Evolutionary conservation across 106 monocot species (phyloP).

Genomic region (Phalaenopsis equestris): DNA sequence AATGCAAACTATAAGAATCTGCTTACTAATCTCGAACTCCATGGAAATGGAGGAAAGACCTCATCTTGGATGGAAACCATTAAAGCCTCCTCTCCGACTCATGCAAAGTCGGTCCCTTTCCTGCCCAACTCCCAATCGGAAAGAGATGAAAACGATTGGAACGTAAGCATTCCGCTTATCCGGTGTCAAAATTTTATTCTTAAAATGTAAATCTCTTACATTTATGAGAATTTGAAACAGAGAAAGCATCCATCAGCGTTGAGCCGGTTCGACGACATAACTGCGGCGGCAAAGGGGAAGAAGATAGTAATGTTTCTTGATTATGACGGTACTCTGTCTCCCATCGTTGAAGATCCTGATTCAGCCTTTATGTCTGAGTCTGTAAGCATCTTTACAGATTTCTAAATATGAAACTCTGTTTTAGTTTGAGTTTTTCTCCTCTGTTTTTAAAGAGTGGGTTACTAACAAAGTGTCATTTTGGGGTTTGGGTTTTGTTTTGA

Average conservation of each 20-base stretch:
- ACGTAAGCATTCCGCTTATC: neutral
- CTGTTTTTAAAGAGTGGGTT: neutral
- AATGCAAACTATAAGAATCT: neutral
- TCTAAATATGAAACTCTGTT: neutral
- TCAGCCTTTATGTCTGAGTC: slow-evolving; percentile 18
- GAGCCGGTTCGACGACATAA: slow-evolving; percentile 11
- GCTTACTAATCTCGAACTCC: neutral
- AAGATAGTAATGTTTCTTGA: slow-evolving; percentile 26
- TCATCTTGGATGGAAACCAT: slow-evolving; percentile 16
- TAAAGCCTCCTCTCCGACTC: slow-evolving; percentile 17
- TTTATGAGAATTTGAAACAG: neutral
- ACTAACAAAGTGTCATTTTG: neutral
- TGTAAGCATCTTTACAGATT: neutral
- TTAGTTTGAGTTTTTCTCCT: neutral
- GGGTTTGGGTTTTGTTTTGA: neutral
- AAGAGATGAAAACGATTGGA: slow-evolving; percentile 3
- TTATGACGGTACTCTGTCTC: slow-evolving; percentile 25
- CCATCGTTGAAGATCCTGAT: slow-evolving; percentile 22
- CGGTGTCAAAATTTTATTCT: neutral
- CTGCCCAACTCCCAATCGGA: neutral
- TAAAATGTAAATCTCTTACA: neutral
- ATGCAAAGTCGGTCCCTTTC: neutral
- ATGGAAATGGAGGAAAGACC: neutral
- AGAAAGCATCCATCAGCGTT: slow-evolving; percentile 19
- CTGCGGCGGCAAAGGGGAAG: slow-evolving; percentile 10